Evolutionary conservation across 495 filamentous ascomycete genomes (phyloP).

Genomic region (Penicillium taxi): DNA sequence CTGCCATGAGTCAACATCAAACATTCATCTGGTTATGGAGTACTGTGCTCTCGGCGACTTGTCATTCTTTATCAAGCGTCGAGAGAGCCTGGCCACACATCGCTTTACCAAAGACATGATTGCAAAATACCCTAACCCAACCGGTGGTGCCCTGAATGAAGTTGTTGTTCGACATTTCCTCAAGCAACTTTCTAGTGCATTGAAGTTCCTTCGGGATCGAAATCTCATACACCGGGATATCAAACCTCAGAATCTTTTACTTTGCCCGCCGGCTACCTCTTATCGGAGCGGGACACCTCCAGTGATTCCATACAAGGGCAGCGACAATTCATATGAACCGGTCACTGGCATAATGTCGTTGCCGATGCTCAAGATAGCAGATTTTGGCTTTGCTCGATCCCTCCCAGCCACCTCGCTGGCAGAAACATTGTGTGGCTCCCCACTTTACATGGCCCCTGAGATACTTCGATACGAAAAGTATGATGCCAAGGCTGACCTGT

Average conservation of each 20-base stretch:
- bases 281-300: constrained; percentile 42
- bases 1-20: constrained; percentile 73
- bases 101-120: constrained; percentile 77
- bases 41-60: constrained; percentile 93
- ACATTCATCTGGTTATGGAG: constrained; percentile 98
- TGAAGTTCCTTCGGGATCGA: constrained; percentile 74
- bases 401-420: constrained; percentile 82
- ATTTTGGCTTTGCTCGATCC: constrained; percentile 93
- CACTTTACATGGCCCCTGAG: constrained; percentile 97
- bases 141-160: constrained; percentile 78
- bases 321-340: constrained; percentile 69
- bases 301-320: constrained; percentile 52
- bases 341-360: constrained; percentile 75
- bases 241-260: constrained; percentile 90
- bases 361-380: constrained; percentile 93
- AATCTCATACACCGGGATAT: constrained; percentile 95
- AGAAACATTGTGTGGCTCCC: constrained; percentile 95
- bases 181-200: constrained; percentile 87
- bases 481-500: constrained; percentile 91
- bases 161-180: constrained; percentile 91
- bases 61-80: constrained; percentile 89
- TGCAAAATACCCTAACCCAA: constrained; percentile 77
- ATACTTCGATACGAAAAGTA: constrained; percentile 97
- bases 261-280: constrained; percentile 74
- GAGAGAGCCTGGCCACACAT: constrained; percentile 67